These are phyloP conservation scores for Pyrenula massariospora DNA, from an alignment of 495 filamentous ascomycete species.

Conservation along the genomic window DNA sequence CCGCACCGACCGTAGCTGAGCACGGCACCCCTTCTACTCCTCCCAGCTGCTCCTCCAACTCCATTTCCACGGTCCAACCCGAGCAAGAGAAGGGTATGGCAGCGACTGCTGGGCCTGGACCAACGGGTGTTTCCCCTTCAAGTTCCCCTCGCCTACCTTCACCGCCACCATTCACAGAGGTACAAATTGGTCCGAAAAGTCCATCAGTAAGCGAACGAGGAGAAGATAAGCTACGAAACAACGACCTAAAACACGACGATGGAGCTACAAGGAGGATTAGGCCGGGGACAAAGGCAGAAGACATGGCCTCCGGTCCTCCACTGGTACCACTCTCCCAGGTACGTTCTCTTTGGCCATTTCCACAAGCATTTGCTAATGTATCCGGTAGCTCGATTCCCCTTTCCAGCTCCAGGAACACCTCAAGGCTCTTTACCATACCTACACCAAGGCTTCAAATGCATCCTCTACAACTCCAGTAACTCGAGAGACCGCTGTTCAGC, in stretches of 20 bases:
- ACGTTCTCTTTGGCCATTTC: slow-evolving; percentile 9
- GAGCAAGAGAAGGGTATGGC: too few relatives aligned
- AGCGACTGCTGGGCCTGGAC: background rate
- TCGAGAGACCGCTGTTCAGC: slow-evolving; percentile 54
- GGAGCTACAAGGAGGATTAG: slow-evolving; percentile 73
- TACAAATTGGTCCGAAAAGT: slow-evolving; percentile 76
- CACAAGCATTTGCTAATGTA: slow-evolving; percentile 11
- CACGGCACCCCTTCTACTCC: background rate
- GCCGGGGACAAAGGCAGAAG: slow-evolving; percentile 76
- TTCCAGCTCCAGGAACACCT: slow-evolving; percentile 99
- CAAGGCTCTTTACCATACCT: slow-evolving; percentile 74
- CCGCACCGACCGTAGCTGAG: background rate
- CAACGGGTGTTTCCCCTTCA: slow-evolving; percentile 49
- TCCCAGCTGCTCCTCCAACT: slow-evolving; percentile 8
- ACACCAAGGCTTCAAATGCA: slow-evolving; percentile 53
- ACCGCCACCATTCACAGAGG: slow-evolving; percentile 82
- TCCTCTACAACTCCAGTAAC: slow-evolving; percentile 52
- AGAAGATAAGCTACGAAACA: slow-evolving; percentile 21
- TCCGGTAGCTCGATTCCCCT: slow-evolving; percentile 71
- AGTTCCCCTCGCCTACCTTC: slow-evolving; percentile 80
- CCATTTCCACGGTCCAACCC: slow-evolving; percentile 2
- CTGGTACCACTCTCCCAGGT: slow-evolving; percentile 76
- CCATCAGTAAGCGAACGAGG: slow-evolving; percentile 47
- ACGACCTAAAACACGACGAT: slow-evolving; percentile 43
- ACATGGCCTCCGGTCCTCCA: slow-evolving; percentile 87